Evolutionary conservation across 805 yeast genomes (phyloP).

Genomic region (Candida ulmi): DNA sequence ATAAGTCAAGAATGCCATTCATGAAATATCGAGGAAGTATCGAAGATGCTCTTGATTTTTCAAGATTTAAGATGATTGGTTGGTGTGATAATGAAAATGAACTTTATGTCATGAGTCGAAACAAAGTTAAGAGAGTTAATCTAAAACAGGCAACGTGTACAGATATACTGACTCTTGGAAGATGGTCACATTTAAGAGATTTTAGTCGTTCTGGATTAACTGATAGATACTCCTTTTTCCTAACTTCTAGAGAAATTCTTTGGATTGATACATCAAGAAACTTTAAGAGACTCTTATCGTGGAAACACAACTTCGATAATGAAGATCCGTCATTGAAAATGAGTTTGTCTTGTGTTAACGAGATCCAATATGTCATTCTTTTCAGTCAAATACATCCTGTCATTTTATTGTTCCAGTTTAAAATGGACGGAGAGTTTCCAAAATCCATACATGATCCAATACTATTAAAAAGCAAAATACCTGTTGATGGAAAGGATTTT

Average conservation of each 20-base stretch:
- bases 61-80: conserved; percentile 45
- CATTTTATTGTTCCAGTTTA: conserved; percentile 30
- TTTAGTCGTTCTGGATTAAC: conserved; percentile 24
- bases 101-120: conserved; percentile 36
- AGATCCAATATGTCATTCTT: conserved; percentile 17
- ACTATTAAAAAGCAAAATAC: conserved; percentile 5
- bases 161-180: conserved; percentile 25
- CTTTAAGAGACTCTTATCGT: conserved; percentile 49
- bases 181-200: conserved; percentile 34
- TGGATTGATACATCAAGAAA: conserved; percentile 37
- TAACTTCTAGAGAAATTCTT: conserved; percentile 64
- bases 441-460: conserved; percentile 34
- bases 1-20: too few species aligned
- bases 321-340: conserved; percentile 49
- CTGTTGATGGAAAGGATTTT: conserved; percentile 1
- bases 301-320: conserved; percentile 64
- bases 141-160: conserved; percentile 22
- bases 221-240: conserved; percentile 38
- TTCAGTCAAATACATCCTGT: conserved; percentile 29
- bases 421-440: conserved; percentile 28
- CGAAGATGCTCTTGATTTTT: conserved; percentile 43
- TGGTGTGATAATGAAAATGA: conserved; percentile 35
- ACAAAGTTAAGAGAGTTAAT: conserved; percentile 32
- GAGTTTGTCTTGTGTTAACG: conserved; percentile 22
- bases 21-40: conserved; percentile 20